phyloP scores from a whole-genome alignment of 768 basidiomycete genomes.

The Naematelia aurantialba region DNA sequence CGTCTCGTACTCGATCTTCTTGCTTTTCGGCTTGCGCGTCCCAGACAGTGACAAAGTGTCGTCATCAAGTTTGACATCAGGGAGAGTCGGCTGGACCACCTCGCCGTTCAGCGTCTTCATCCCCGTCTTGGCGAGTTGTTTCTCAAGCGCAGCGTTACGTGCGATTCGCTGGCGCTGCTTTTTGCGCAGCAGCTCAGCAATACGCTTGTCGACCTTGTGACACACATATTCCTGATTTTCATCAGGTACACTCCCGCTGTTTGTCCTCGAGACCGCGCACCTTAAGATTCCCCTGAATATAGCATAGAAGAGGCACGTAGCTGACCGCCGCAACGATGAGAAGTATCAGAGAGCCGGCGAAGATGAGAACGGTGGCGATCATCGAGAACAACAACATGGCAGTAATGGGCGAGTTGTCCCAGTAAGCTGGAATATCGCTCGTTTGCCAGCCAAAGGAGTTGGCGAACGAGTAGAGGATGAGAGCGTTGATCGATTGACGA shows the following conservation, averaged over 20 bases:
- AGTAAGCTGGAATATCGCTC: conserved; percentile 54
- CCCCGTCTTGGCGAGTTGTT: conserved; percentile 87
- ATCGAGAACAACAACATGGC: conserved; percentile 82
- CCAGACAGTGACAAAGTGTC: conserved; percentile 41
- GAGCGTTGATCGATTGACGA: conserved; percentile 93
- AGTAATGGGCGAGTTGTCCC: conserved; percentile 63
- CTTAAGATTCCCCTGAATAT: conserved; percentile 97
- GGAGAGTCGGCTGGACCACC: conserved; percentile 85
- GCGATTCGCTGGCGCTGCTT: conserved; percentile 79
- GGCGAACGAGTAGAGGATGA: conserved; percentile 91
- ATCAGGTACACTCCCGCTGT: not conserved
- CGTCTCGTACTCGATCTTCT: conserved; percentile 7
- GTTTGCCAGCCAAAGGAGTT: conserved; percentile 72
- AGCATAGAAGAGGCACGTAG: conserved; percentile 90
- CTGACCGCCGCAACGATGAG: conserved; percentile 77
- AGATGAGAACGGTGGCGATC: conserved; percentile 83
- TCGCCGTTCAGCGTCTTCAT: conserved; percentile 91
- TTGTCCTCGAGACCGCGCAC: conserved; percentile 50
- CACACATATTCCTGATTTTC: conserved; percentile 84
- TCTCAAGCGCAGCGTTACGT: conserved; percentile 73
- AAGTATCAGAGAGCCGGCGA: conserved; percentile 74
- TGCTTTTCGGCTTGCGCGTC: not conserved
- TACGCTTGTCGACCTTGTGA: conserved; percentile 99
- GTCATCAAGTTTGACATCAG: conserved; percentile 82
- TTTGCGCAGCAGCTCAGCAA: conserved; percentile 86